Base-by-base conservation (phyloP, 495 filamentous ascomycete genomes). In the Talaromyces proteolyticus region DNA sequence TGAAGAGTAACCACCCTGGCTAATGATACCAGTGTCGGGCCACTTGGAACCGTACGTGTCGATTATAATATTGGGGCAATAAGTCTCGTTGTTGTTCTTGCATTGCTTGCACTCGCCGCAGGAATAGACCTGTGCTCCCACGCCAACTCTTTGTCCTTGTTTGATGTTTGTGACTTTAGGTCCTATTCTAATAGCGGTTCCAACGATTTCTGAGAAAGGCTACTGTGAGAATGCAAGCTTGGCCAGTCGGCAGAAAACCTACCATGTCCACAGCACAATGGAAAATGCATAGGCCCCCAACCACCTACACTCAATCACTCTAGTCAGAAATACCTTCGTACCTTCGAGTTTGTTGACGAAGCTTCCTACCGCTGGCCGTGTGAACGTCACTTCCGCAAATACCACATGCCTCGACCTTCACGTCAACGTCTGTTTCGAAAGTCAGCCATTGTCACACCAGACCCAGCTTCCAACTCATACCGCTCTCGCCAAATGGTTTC, bases 341-440 rank as follows among this genome's bases (percentile, higher is more conserved):
- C 25, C 42, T 16, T 50, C 37, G 38, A 14, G 34, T 34, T 2
- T 23, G 51, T 22, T 34, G 16, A 19, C 19, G 11, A 36, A 56
- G 18, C 18, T 47, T n/a, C 54, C 18, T 62, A 70, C 68, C 82
- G 44, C 76, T 87, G 47, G 87, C 81, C 39, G 82, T 88, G 71
- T 92, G 88, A 14, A 89, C 80, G 57, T 91, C 88, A 20, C 79
- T 85, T 8, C 84, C 87, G 64, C 87, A 90, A 10, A 92, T 84
- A 57, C 88, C 88, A 63, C 88, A 93, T 48, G 77, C 78, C 50
- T 85, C 81, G 50, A 86, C 79, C 60, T 80, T 76, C 48, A 91
- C 74, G 54, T 91, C 88, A 51, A 91, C 74, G 57, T 91, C 87
- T 70, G 29, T 12, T 20, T 26, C 17, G 16, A 36, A 34, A 4